Evolutionary conservation across 78 protist genomes (phyloP).

Genomic region (Polysphondylium violaceum): DNA sequence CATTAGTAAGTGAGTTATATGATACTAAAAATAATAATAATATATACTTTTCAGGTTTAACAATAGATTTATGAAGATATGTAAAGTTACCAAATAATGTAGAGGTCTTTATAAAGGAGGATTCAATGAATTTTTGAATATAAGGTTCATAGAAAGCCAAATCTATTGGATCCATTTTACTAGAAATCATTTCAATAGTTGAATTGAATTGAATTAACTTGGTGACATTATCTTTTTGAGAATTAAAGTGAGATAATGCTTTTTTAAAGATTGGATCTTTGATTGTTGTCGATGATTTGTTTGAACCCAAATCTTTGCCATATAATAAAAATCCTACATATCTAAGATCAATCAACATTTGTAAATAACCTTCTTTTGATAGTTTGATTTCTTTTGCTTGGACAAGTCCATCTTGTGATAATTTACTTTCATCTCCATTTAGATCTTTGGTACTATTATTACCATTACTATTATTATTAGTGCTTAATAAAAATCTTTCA

Average conservation of each 20-base stretch:
- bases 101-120: conserved; percentile 15
- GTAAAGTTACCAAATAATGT: conserved; percentile 66
- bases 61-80: conserved; percentile 28
- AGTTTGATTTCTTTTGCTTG: too few relatives aligned
- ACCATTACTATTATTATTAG: neutral
- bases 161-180: conserved; percentile 68
- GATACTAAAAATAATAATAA: neutral
- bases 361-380: conserved; percentile 51
- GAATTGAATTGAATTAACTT: conserved; percentile 3
- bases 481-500: neutral
- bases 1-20: too few relatives aligned
- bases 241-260: conserved; percentile 20
- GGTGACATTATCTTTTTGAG: neutral
- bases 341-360: conserved; percentile 46
- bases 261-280: conserved; percentile 46
- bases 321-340: conserved; percentile 23
- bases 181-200: conserved; percentile 20
- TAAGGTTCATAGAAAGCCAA: conserved; percentile 19
- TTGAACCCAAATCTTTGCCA: conserved; percentile 31
- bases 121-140: conserved; percentile 38
- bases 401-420: too few relatives aligned
- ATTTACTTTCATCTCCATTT: too few relatives aligned
- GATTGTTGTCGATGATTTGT: conserved; percentile 7
- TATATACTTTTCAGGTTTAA: conserved; percentile 22
- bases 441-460: neutral